Percentiles rank a stretch among this genome's conserved stretches.
Evolutionary conservation across 371 early-diverging fungal genomes (phyloP).

Genomic region (Rhizopus sp.): DNA sequence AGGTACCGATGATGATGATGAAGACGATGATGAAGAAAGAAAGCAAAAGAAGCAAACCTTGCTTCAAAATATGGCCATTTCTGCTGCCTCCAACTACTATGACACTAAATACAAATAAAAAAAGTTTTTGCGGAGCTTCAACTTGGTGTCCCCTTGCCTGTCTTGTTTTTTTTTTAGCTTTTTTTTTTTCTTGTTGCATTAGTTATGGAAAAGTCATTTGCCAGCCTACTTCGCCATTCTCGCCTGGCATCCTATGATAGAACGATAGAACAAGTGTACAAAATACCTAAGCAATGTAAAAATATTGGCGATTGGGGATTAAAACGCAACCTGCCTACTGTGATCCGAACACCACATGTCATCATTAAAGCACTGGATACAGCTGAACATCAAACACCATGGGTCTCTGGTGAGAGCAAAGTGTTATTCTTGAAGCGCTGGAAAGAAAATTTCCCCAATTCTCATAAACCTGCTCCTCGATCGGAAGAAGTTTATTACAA

Average conservation of each 20-base stretch:
- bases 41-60: conserved; percentile 27
- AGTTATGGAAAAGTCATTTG: conserved; percentile 74
- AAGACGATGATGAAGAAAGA: conserved; percentile 25
- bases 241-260: conserved; percentile 75
- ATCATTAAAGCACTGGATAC: conserved; percentile 69
- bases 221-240: conserved; percentile 69
- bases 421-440: conserved; percentile 61
- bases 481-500: conserved; percentile 51
- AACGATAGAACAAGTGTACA: conserved; percentile 72
- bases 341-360: conserved; percentile 61
- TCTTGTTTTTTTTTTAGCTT: conserved; percentile 1
- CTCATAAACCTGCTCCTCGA: conserved; percentile 53
- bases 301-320: conserved; percentile 76
- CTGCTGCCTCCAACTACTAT: conserved; percentile 30
- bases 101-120: conserved; percentile 20
- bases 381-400: conserved; percentile 73
- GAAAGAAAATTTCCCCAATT: conserved; percentile 75
- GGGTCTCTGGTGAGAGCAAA: conserved; percentile 62
- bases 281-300: conserved; percentile 51
- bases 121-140: neutral
- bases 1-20: conserved; percentile 29
- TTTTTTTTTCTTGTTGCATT: conserved; percentile 11
- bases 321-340: conserved; percentile 76
- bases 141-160: neutral
- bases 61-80: conserved; percentile 28